Base-by-base conservation (phyloP, 352 stramenopile genomes). In the Globisporangium splendens region DNA sequence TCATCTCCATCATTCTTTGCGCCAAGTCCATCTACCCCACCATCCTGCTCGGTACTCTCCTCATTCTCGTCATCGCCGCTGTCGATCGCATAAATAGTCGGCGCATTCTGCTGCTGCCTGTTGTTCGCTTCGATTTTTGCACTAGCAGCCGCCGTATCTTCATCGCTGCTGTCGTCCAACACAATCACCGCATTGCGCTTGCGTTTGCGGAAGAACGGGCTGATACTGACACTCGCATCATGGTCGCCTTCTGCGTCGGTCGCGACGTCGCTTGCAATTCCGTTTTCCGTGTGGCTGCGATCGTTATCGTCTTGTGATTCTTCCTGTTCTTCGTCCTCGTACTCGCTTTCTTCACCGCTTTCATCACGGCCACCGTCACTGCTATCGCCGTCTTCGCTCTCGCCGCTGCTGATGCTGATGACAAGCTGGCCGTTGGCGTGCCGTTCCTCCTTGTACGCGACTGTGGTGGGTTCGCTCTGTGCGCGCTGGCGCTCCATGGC, bases 391-490 rank as follows among this genome's bases (percentile, higher is more conserved):
- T 73, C 58, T 59, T 70, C 71, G 54, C 67, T 72, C 20, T 68
- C 61, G 12, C 47, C 31, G 64, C 72, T 75, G 57, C 70, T 73
- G 54, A 88, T 75, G 38, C 68, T 81, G 56, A 88, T 82, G 59
- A 79, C 80, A 12, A 86, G 68, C 39, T 75, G 77, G 10, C 79
- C 79, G 66, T 81, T 72, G 42, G 54, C 66, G 53, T 65, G 57
- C 46, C 71, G 82, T 56, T 62, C 74, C 66, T 83, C 73, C 68
- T 70, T 69, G 88, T 88, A 91, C 56, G 53, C 86, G 55, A 94
- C 83, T 39, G 77, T 57, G 39, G 98, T 70, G 61, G 89, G 75
- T 42, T 82, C 65, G 61, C 97, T 78, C 47, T 96, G 73, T 18
- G 76, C 86, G 53, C 75, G 91, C 60, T 89, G 82, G 52, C 90